These are phyloP conservation scores for Solanum neorickii DNA, from an alignment of 257 asterid species.

Conservation along the genomic window DNA sequence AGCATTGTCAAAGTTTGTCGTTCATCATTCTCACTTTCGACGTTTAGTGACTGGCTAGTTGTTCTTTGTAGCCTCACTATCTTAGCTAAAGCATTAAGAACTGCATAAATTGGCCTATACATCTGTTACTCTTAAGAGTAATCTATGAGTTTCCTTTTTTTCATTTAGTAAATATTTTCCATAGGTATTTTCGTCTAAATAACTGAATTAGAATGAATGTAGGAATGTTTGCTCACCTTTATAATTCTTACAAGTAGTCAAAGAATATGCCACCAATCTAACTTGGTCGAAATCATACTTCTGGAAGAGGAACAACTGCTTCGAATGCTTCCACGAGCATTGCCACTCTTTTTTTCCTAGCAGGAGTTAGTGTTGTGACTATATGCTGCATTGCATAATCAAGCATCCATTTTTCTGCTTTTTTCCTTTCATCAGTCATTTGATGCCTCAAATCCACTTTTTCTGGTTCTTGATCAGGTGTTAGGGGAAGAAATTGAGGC, in stretches of 20 bases:
- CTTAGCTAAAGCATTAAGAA: neutral
- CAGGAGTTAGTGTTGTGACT: constrained; percentile 69
- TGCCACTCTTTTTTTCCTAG: constrained; percentile 75
- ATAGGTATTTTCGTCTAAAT: neutral
- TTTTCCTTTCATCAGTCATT: constrained; percentile 70
- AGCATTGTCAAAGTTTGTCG: neutral
- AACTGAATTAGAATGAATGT: neutral
- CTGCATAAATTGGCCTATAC: neutral
- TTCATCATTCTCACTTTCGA: neutral
- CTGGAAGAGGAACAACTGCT: constrained; percentile 95
- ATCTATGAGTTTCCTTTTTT: neutral
- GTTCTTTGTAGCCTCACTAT: neutral
- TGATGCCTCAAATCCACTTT: constrained; percentile 60
- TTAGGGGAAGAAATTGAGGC: constrained; percentile 9
- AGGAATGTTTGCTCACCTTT: neutral
- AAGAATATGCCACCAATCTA: neutral
- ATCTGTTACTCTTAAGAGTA: neutral
- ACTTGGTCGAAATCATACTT: constrained; percentile 14
- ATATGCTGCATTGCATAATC: constrained; percentile 92
- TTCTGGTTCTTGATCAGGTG: constrained; percentile 25
- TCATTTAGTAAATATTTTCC: neutral
- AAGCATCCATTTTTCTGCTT: constrained; percentile 98
- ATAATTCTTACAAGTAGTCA: neutral
- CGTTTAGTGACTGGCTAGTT: neutral
- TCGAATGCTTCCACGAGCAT: constrained; percentile 99